Conservation (phyloP, 2,329 filamentous ascomycete genomes). For the Talaromyces sp. region DNA sequence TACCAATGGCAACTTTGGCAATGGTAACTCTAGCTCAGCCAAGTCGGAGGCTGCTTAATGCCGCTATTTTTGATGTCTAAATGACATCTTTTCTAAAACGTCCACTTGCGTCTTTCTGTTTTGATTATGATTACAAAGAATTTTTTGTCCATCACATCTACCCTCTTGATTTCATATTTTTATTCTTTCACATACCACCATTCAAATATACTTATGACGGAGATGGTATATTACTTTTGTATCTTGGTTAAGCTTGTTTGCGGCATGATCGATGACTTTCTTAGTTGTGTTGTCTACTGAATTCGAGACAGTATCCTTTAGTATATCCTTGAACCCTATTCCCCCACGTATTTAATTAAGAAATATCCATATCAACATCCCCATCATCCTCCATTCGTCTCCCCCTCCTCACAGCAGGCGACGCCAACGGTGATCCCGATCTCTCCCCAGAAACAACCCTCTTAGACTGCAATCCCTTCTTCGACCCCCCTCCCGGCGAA, state of each 20-base stretch:
- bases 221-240: background rate
- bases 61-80: background rate
- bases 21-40: constrained; percentile 14
- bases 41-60: constrained; percentile 13
- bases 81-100: background rate
- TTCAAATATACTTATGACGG: background rate
- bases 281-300: constrained; percentile 5
- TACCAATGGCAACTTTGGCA: constrained; percentile 11
- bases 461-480: background rate
- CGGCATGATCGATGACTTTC: constrained; percentile 16
- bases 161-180: background rate
- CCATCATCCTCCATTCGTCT: background rate
- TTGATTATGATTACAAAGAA: constrained; percentile 4
- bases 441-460: background rate
- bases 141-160: background rate
- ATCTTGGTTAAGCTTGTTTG: constrained; percentile 2
- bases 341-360: background rate
- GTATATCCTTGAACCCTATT: background rate
- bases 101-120: background rate
- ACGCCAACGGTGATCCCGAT: background rate
- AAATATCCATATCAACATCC: constrained; percentile 7
- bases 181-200: constrained; percentile 1
- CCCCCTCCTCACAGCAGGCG: background rate
- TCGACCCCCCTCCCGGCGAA: background rate
- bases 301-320: constrained; percentile 2